Evolutionary conservation across 306 rosid species (phyloP), one percentile per base, ranked within the genome.

Genomic region (Lablab purpureus): DNA sequence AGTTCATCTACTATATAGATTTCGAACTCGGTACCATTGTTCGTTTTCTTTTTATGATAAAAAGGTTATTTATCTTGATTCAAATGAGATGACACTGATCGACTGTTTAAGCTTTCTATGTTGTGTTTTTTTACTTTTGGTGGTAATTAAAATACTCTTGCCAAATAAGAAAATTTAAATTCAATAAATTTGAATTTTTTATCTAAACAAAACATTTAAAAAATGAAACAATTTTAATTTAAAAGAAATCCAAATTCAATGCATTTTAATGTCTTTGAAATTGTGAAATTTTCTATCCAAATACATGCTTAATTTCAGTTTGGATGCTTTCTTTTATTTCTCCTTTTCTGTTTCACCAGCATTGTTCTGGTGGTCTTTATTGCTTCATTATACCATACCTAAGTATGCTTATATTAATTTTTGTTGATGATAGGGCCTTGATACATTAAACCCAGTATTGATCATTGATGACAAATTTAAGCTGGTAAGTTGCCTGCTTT

Each of bases 371-470:
- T 47, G 22, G 50, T 2, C 71, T 75, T 75, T 64, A 4, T 67
- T 70, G 18, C 30, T 43, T 54, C 14, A 32, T 59, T 28, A n/a
- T 54, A 62, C 67, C 27, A 64, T 72, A 46, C 22, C 15, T 9
- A 14, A 0, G 55, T 34, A 65, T 60, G 72, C 79, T 83, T 52
- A 49, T 83, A 72, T 34, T 51, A 21, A 63, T 37, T 82, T 46
- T 54, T 18, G 10, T 73, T 43, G 41, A 75, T 80, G 85, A 46
- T 79, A 94, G 98, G 97, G 90, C 71, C 88, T 94, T 75, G 88
- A 94, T 81, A 89, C 98, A 17, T 69, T 86, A 85, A 86, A 91
- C 81, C 98, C 98, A 1, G 76, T 82, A 67, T 56, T 94, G 87
- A 84, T 84, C 76, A 90, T 91, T 51, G 94, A 83, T 47, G 90